Percentiles rank a stretch among this genome's conserved stretches.
phyloP scores from a whole-genome alignment of 2,329 filamentous ascomycete species.

The Dothideomycetidae sp. region DNA sequence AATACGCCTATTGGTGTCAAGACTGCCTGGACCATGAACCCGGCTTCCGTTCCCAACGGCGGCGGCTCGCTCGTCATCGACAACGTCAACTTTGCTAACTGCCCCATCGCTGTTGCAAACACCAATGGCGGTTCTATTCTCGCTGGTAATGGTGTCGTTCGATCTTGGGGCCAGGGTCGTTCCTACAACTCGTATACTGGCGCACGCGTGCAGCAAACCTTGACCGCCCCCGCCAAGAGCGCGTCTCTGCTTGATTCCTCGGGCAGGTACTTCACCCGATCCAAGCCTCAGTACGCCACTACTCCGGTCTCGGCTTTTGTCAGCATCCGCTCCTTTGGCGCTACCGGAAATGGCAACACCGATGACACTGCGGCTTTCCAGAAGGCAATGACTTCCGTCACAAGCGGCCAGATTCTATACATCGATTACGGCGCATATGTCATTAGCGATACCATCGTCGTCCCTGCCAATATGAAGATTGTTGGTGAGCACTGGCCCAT shows the following conservation, averaged over 20 bases:
- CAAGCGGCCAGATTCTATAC: conserved; percentile 45
- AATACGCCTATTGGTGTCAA: conserved; percentile 64
- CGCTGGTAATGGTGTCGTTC: conserved; percentile 52
- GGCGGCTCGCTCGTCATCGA: conserved; percentile 76
- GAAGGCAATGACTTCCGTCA: conserved; percentile 53
- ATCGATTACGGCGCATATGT: conserved; percentile 52
- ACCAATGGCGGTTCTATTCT: conserved; percentile 48
- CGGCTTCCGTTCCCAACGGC: conserved; percentile 46
- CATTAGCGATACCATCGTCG: conserved; percentile 44
- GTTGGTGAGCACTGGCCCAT: conserved; percentile 85
- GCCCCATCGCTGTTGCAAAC: conserved; percentile 49
- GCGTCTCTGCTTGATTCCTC: conserved; percentile 46
- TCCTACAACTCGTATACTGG: conserved; percentile 45
- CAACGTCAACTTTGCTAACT: conserved; percentile 66
- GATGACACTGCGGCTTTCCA: conserved; percentile 84
- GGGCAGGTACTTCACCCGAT: conserved; percentile 65
- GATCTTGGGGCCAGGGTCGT: conserved; percentile 67
- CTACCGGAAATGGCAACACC: conserved; percentile 71
- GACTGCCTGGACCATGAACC: conserved; percentile 58
- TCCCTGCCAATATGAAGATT: conserved; percentile 55
- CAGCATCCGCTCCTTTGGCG: conserved; percentile 65
- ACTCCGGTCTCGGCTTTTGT: conserved; percentile 56
- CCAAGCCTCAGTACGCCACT: conserved; percentile 75
- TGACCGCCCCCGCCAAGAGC: conserved; percentile 45
- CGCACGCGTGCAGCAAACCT: conserved; percentile 41